Base-by-base conservation (phyloP, 1,139 yeast genomes). In the Lodderomyces parapsilosis region DNA sequence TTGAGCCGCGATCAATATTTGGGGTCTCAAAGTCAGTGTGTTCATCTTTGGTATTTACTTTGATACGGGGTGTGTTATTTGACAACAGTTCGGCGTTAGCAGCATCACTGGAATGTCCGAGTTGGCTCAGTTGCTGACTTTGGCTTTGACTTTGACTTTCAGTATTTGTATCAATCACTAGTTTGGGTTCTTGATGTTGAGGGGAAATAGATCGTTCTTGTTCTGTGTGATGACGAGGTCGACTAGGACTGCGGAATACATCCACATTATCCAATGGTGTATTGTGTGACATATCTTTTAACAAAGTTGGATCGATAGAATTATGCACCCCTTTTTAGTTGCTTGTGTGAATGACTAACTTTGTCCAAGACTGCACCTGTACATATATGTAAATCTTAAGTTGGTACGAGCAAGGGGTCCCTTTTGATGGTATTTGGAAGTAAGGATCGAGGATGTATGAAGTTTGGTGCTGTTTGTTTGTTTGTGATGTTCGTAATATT, bases 191-290 rank as follows among this genome's bases (percentile, higher is more conserved):
- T 13, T 34, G 27, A 13, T 39, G 41, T 20, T 31, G 41, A 4
- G 41, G 41, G 6, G 41, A 39, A 30, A 39, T 39, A 6, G 41
- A 39, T 17, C 41, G 22, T 14, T 39, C 41, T 15, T 28, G 37
- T 11, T 28, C 24, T 22, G 14, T 11, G 19, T 23, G 30, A n/a
- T 15, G 9, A 14, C 24, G 41, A 20, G 25, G 41, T 18, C 19
- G 22, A 27, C 18, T 10, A 19, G 28, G 17, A 11, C 24, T n/a
- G 24, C 33, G 20, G 14, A 39, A 39, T 23, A 39, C 41, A 4
- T 30, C 19, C n/a, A 30, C 18, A 10, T 30, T 30, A 10, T 27
- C 31, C 31, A 27, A 6, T 7, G 28, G 7, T 4, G 31, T 27
- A 13, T 27, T 27, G 6, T 27, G 31, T 13, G 15, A 3, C 19